Evolutionary conservation across 2,329 filamentous ascomycete species (phyloP), one percentile per base, ranked within the genome.

Genomic region (Ascosphaera apis): DNA sequence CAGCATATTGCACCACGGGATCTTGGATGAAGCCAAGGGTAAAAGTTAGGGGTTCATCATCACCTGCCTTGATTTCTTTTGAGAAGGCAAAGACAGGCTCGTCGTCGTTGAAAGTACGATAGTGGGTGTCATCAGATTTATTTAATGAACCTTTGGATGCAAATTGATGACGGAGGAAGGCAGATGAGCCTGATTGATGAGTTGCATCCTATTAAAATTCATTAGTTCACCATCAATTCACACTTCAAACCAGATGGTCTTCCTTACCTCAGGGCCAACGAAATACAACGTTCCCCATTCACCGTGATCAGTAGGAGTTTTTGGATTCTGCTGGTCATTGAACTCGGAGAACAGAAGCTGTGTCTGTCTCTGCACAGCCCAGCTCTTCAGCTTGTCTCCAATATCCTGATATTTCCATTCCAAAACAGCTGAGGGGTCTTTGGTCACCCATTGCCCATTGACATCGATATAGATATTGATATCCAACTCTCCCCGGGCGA

Each of bases 271-370:
- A 15, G 81, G 78, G 1, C 65, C 80, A 15, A 76, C 76, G 49
- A 91, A 81, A 53, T 80, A 69, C 39, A 91, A 53, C 18, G 72
- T 76, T 3, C 82, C 82, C 82, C 82, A 91, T 66, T 91, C 81
- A 1, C 76, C 68, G 31, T 75, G 74, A 46, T 91, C 82, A 13
- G 30, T 31, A 15, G 30, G 30, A 12, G 30, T 31, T 4, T 17
- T 4, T 12, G 30, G 30, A 17, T 17, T 13, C 30, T 13, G 30
- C 30, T 13, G 16, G 30, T 7, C 7, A 31, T 56, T 56, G 37
- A 66, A 66, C 52, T 91, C 82, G 1, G 76, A 79, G 37, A 88
- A 67, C n/a, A 79, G 60, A 50, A 76, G 62, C 52, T 86, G 69
- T 3, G 45, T 51, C 35, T 56, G 48, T 39, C 57, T 48, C 18